These are phyloP conservation scores for Penicillium hesseltinei DNA, from an alignment of 2,329 filamentous ascomycete species.

Conservation along the genomic window DNA sequence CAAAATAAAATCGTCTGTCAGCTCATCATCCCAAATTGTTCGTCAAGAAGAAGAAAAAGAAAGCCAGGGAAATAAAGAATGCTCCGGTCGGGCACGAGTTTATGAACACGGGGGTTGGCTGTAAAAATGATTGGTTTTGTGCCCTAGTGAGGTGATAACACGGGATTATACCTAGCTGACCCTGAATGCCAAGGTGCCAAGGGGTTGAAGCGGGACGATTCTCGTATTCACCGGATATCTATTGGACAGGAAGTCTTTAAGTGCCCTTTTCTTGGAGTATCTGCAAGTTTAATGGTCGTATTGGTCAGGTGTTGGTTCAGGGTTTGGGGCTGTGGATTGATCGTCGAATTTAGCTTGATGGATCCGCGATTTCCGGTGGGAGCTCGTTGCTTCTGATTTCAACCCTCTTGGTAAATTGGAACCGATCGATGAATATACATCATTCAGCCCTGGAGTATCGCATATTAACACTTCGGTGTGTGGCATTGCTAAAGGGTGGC, in stretches of 20 bases:
- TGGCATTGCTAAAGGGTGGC: neutral
- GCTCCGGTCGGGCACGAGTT: neutral
- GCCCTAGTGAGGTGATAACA: neutral
- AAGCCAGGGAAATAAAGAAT: neutral
- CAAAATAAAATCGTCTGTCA: neutral
- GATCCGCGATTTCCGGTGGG: neutral
- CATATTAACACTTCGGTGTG: neutral
- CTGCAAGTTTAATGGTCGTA: neutral
- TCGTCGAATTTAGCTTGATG: neutral
- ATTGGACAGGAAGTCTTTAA: neutral
- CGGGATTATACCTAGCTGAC: neutral
- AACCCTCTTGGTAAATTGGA: neutral
- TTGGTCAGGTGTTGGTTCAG: neutral
- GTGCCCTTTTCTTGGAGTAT: neutral
- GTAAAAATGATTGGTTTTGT: neutral
- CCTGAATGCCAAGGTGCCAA: constrained; percentile 9
- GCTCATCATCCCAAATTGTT: neutral
- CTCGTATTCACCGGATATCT: neutral
- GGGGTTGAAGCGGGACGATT: neutral
- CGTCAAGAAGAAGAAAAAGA: neutral
- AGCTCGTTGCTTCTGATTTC: neutral
- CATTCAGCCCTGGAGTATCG: neutral
- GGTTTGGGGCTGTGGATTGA: neutral
- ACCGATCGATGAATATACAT: neutral
- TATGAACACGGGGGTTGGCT: neutral